phyloP scores from a whole-genome alignment of 768 basidiomycete genomes.

The Kwoniella shandongensis region DNA sequence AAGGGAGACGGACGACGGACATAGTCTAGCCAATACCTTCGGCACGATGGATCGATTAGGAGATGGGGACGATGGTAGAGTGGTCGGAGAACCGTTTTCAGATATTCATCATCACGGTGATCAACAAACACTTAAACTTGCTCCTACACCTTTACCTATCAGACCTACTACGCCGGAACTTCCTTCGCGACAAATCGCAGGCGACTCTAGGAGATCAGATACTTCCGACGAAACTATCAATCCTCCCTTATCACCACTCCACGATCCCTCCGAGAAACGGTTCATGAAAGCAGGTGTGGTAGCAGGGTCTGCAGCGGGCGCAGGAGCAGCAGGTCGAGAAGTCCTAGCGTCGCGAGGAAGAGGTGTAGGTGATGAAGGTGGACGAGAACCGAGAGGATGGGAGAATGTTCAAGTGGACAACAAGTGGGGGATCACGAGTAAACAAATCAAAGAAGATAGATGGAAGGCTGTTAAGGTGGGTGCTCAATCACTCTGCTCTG shows the following conservation, averaged over 20 bases:
- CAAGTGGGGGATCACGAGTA: slow-evolving; percentile 16
- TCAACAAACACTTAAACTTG: no score
- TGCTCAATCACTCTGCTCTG: neutral
- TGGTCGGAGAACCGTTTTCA: neutral
- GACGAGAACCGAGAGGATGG: slow-evolving; percentile 16
- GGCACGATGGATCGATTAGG: slow-evolving; percentile 2
- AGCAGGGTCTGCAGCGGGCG: slow-evolving; percentile 10
- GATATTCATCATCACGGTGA: slow-evolving; percentile 1
- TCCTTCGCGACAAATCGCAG: no score
- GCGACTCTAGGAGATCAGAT: neutral
- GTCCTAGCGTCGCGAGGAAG: no score
- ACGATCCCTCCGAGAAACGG: slow-evolving; percentile 13
- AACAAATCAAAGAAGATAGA: slow-evolving; percentile 16
- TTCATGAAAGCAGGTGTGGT: slow-evolving; percentile 17
- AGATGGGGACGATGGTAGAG: no score
- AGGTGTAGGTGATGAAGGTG: slow-evolving; percentile 3
- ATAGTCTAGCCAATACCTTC: slow-evolving; percentile 17
- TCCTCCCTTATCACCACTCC: neutral
- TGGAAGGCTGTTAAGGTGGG: slow-evolving; percentile 24
- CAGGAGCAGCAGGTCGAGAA: slow-evolving; percentile 17
- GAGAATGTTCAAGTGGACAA: slow-evolving; percentile 4
- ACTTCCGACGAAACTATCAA: neutral
- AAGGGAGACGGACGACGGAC: slow-evolving; percentile 10
- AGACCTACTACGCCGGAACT: no score
- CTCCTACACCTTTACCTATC: no score